Conservation (phyloP, 1,284 basidiomycete genomes). For the Pseudozyma pruni region DNA sequence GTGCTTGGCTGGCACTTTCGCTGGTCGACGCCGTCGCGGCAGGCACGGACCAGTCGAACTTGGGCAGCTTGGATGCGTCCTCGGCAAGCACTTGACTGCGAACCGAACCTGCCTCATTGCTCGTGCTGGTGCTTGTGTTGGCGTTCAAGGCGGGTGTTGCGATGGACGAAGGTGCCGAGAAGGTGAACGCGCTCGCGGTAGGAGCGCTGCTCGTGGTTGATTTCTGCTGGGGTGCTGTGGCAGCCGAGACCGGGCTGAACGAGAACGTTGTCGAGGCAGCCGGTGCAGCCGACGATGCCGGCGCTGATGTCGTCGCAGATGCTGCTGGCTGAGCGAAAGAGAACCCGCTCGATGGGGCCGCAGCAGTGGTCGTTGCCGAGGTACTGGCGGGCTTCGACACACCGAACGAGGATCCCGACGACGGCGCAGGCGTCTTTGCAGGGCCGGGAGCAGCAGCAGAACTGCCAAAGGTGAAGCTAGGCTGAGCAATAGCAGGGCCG, state of each 20-base stretch:
- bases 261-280: slow-evolving; percentile 20
- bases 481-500: slow-evolving; percentile 13
- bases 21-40: not conserved
- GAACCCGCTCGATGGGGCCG: slow-evolving; percentile 13
- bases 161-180: slow-evolving; percentile 9
- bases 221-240: slow-evolving; percentile 4
- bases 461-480: slow-evolving; percentile 28
- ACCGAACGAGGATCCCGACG: slow-evolving; percentile 35
- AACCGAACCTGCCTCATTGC: not conserved
- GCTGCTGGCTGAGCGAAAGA: slow-evolving; percentile 19
- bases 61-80: slow-evolving; percentile 25
- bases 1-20: slow-evolving; percentile 8
- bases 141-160: not conserved
- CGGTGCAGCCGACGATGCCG: slow-evolving; percentile 8
- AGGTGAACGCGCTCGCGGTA: slow-evolving; percentile 25
- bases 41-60: slow-evolving; percentile 26
- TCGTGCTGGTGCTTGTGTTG: not conserved
- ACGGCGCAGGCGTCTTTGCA: slow-evolving; percentile 16
- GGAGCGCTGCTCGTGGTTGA: slow-evolving; percentile 4
- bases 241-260: slow-evolving; percentile 21
- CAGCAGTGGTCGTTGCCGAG: slow-evolving; percentile 1
- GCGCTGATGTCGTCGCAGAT: not conserved
- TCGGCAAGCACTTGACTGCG: slow-evolving; percentile 25
- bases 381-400: slow-evolving; percentile 15
- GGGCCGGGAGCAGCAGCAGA: slow-evolving; percentile 2